Percentiles rank a stretch among this genome's conserved stretches.
Evolutionary conservation across 129 eudicot genomes (phyloP).

Genomic region (Centaurea solstitialis): DNA sequence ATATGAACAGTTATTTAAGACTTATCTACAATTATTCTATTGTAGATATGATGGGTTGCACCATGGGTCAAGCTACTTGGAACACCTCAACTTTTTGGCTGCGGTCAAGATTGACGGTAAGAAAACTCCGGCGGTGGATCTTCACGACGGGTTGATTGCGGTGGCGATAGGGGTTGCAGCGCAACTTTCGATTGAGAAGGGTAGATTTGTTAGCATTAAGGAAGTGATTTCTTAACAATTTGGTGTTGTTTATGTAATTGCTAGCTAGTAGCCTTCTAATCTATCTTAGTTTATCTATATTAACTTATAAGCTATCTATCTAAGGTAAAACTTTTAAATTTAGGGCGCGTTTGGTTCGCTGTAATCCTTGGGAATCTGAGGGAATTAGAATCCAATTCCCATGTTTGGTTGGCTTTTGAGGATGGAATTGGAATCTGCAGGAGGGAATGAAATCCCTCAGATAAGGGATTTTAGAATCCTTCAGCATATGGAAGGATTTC

Average conservation of each 20-base stretch:
- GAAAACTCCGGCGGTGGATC: slow-evolving; percentile 66
- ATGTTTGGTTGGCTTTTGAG: too few species aligned
- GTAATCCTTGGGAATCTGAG: too few species aligned
- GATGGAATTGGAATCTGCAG: too few species aligned
- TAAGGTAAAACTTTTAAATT: too few species aligned
- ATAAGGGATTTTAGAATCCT: too few species aligned
- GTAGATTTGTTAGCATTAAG: slow-evolving; percentile 77
- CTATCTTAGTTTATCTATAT: too few species aligned
- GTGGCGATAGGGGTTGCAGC: slow-evolving; percentile 99
- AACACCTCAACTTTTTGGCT: slow-evolving; percentile 73
- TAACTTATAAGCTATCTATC: too few species aligned
- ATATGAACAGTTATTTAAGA: not conserved
- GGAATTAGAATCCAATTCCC: too few species aligned
- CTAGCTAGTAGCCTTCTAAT: not conserved
- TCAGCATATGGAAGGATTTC: too few species aligned
- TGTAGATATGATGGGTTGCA: slow-evolving; percentile 90
- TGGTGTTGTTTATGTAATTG: not conserved
- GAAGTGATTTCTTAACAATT: slow-evolving; percentile 49
- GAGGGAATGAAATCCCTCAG: too few species aligned
- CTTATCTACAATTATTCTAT: slow-evolving; percentile 1
- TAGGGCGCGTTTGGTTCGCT: too few species aligned
- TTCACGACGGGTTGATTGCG: slow-evolving; percentile 87
- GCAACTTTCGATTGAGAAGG: slow-evolving; percentile 79
- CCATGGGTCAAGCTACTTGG: slow-evolving; percentile 98
- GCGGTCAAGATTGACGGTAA: slow-evolving; percentile 61